A percentile compares a stretch with the other conserved stretches of the same genome.
These are phyloP conservation scores for Colletotrichum sp. DNA, from an alignment of 2,329 filamentous ascomycete genomes.

Conservation along the genomic window DNA sequence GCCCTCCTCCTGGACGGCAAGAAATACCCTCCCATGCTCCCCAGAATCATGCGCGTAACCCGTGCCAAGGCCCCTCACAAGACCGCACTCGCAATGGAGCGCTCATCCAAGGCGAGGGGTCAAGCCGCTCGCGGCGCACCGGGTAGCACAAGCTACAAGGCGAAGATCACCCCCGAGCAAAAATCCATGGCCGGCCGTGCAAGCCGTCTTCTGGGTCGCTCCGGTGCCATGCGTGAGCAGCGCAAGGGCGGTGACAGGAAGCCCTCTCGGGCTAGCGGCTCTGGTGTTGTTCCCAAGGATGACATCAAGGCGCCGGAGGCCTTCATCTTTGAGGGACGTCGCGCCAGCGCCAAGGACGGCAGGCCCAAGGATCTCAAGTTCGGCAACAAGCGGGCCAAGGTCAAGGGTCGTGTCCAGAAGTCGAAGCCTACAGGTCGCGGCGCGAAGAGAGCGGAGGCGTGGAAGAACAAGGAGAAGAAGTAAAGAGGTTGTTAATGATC, in stretches of 20 bases:
- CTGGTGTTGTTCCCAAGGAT: slow-evolving; percentile 23
- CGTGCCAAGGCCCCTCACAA: slow-evolving; percentile 79
- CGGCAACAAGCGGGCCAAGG: slow-evolving; percentile 56
- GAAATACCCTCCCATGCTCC: slow-evolving; percentile 94
- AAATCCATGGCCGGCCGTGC: slow-evolving; percentile 77
- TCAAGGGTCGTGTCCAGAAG: slow-evolving; percentile 42
- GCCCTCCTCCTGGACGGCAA: slow-evolving; percentile 88
- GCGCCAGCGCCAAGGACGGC: slow-evolving; percentile 71
- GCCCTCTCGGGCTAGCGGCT: slow-evolving; percentile 23
- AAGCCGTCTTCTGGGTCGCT: slow-evolving; percentile 74
- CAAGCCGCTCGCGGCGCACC: slow-evolving; percentile 23
- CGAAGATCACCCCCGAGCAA: slow-evolving; percentile 73
- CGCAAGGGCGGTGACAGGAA: slow-evolving; percentile 27
- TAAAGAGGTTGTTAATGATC: not conserved
- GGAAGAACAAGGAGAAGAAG: slow-evolving; percentile 44
- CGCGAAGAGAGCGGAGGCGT: slow-evolving; percentile 44
- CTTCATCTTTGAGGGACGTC: slow-evolving; percentile 82
- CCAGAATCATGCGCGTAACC: slow-evolving; percentile 82
- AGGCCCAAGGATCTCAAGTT: slow-evolving; percentile 67
- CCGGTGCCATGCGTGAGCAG: slow-evolving; percentile 58
- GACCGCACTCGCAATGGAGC: slow-evolving; percentile 57
- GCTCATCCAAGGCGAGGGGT: slow-evolving; percentile 46
- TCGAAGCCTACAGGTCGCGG: slow-evolving; percentile 43
- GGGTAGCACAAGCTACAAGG: slow-evolving; percentile 61
- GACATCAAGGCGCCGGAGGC: slow-evolving; percentile 66